phyloP scores from a whole-genome alignment of 2,329 filamentous ascomycete genomes.

The Aspergillus sp. region DNA sequence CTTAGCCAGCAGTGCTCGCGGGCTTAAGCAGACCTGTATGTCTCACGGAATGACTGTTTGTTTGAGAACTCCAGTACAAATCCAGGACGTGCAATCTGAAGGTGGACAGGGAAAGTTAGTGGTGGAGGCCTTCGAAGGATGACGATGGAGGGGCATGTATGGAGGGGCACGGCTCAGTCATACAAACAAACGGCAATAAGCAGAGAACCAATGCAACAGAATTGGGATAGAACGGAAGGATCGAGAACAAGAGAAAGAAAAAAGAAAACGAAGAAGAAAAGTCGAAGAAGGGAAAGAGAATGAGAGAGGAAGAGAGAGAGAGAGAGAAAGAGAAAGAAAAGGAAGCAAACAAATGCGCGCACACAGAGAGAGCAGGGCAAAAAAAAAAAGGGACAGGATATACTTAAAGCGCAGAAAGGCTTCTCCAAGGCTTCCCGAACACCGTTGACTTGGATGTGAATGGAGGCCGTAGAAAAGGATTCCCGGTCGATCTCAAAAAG shows the following conservation, averaged over 20 bases:
- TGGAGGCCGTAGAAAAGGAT: background rate
- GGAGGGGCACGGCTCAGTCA: background rate
- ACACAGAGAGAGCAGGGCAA: background rate
- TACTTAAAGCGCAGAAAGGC: background rate
- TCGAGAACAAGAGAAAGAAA: slow-evolving; percentile 5
- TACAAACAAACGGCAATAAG: background rate
- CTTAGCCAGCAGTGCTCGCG: slow-evolving; percentile 9
- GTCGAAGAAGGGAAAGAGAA: slow-evolving; percentile 2
- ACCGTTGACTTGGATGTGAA: background rate
- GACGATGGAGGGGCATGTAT: background rate
- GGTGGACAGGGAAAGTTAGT: slow-evolving; percentile 1
- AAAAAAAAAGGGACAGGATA: background rate
- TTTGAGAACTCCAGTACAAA: slow-evolving; percentile 13
- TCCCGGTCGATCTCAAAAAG: background rate
- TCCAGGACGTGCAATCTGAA: slow-evolving; percentile 14
- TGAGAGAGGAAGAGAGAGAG: slow-evolving; percentile 7
- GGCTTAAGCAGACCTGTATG: slow-evolving; percentile 13
- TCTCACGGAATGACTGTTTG: slow-evolving; percentile 14
- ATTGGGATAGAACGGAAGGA: background rate
- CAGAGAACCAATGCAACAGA: background rate
- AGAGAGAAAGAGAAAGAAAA: background rate
- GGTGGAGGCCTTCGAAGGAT: background rate
- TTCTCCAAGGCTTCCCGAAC: background rate
- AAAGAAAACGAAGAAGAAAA: background rate
- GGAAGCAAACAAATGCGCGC: background rate